Conservation (phyloP, 2,329 filamentous ascomycete species). For the Botrytis sinoallii region DNA sequence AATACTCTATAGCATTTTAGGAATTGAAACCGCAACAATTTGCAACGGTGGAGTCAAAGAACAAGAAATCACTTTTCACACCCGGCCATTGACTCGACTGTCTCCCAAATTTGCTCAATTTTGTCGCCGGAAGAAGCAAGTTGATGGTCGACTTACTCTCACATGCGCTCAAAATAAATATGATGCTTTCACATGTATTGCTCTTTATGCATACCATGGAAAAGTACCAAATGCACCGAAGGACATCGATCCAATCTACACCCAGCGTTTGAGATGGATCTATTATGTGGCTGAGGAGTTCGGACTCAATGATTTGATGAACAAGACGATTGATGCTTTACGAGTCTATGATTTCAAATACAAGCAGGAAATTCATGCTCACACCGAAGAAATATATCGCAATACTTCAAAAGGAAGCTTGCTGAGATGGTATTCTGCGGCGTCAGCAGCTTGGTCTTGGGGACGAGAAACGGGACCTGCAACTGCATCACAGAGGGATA, state of each 20-base stretch:
- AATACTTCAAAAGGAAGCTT: slow-evolving; percentile 10
- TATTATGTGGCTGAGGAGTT: slow-evolving; percentile 12
- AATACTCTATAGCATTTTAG: not conserved
- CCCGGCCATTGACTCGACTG: slow-evolving; percentile 4
- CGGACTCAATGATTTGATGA: slow-evolving; percentile 5
- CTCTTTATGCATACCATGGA: slow-evolving; percentile 12
- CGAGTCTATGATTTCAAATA: not conserved
- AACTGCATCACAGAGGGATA: slow-evolving; percentile 7
- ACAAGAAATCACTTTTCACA: slow-evolving; percentile 13
- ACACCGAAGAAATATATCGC: slow-evolving; percentile 2
- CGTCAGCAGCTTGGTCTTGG: slow-evolving; percentile 15
- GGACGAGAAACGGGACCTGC: slow-evolving; percentile 11
- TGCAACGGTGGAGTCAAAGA: not conserved
- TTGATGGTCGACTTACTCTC: slow-evolving; percentile 6
- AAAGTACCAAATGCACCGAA: not conserved
- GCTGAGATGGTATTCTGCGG: slow-evolving; percentile 12
- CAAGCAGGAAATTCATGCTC: not conserved
- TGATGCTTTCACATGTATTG: slow-evolving; percentile 8
- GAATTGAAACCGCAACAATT: slow-evolving; percentile 8
- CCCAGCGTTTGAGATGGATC: not conserved
- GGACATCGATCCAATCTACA: not conserved
- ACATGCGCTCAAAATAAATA: not conserved
- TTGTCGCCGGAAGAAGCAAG: not conserved
- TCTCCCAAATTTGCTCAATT: slow-evolving; percentile 7
- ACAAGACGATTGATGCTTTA: slow-evolving; percentile 8